Percentiles rank a stretch among this genome's conserved stretches.
phyloP scores from a whole-genome alignment of 139 green algal species.

The Nannochloris sp. region DNA sequence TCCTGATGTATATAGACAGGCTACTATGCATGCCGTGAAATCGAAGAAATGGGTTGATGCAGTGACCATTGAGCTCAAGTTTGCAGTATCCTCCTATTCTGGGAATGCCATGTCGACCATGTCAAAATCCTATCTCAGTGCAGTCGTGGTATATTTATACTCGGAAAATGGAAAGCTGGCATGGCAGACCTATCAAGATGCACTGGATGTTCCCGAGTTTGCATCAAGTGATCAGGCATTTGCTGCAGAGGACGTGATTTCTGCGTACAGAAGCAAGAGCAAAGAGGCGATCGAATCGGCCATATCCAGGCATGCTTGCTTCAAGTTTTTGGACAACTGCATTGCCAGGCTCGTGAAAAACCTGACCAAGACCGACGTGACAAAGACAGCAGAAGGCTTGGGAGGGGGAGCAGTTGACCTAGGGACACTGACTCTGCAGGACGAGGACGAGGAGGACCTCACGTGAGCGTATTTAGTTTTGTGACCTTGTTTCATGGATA shows the following conservation, averaged over 20 bases:
- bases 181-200: slow-evolving; percentile 58
- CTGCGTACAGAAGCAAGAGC: slow-evolving; percentile 50
- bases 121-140: slow-evolving; percentile 57
- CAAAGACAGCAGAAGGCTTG: background rate
- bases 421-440: background rate
- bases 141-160: slow-evolving; percentile 59
- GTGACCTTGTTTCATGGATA: no score
- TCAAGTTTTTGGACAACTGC: slow-evolving; percentile 32
- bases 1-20: slow-evolving; percentile 37
- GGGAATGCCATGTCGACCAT: slow-evolving; percentile 28
- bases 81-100: slow-evolving; percentile 45
- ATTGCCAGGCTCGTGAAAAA: slow-evolving; percentile 39
- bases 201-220: slow-evolving; percentile 55
- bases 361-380: slow-evolving; percentile 16
- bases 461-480: slow-evolving; percentile 16
- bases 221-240: slow-evolving; percentile 57
- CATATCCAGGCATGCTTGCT: slow-evolving; percentile 11
- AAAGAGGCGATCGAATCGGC: slow-evolving; percentile 11
- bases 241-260: slow-evolving; percentile 59
- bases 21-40: slow-evolving; percentile 23
- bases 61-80: slow-evolving; percentile 42
- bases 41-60: slow-evolving; percentile 38
- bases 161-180: slow-evolving; percentile 39
- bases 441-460: slow-evolving; percentile 35
- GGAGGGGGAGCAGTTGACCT: slow-evolving; percentile 18